Conservation (phyloP, 768 basidiomycete genomes). For the Xerocomellus dryophilus region DNA sequence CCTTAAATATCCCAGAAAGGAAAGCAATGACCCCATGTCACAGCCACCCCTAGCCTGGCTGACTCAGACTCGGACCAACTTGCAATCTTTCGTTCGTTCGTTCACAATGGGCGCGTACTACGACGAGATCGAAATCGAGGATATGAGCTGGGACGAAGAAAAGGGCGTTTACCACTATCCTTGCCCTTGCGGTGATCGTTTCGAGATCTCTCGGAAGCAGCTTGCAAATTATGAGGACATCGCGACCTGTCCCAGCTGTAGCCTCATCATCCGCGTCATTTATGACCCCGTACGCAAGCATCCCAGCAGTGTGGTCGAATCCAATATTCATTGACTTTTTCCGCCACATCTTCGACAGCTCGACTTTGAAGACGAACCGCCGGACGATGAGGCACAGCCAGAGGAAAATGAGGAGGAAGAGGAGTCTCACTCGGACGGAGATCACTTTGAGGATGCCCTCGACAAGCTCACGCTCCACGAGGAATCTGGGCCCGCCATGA, state of each 20-base stretch:
- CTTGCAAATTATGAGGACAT: conserved; percentile 89
- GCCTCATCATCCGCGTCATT: conserved; percentile 85
- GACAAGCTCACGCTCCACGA: conserved; percentile 48
- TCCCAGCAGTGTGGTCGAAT: neutral
- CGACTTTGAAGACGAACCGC: conserved; percentile 79
- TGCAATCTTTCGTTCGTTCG: no score
- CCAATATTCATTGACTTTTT: neutral
- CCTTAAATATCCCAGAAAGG: conserved; percentile 15
- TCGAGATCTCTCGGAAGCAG: conserved; percentile 88
- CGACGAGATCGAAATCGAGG: conserved; percentile 97
- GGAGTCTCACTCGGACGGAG: conserved; percentile 39
- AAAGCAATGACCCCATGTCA: no score
- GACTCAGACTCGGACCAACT: no score
- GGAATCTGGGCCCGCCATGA: conserved; percentile 3
- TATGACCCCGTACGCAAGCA: conserved; percentile 81
- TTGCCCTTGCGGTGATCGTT: conserved; percentile 96
- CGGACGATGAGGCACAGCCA: conserved; percentile 41
- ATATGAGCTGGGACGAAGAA: conserved; percentile 86
- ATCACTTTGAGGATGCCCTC: conserved; percentile 62
- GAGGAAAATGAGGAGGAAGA: conserved; percentile 35
- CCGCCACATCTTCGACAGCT: conserved; percentile 44
- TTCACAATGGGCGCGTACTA: conserved; percentile 77
- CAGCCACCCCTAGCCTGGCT: no score
- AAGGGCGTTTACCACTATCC: conserved; percentile 92
- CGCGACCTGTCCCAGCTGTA: conserved; percentile 95